Evolutionary conservation across 1,284 basidiomycete genomes (phyloP), one percentile per base, ranked within the genome.

Genomic region (Porphyrellus sp.): DNA sequence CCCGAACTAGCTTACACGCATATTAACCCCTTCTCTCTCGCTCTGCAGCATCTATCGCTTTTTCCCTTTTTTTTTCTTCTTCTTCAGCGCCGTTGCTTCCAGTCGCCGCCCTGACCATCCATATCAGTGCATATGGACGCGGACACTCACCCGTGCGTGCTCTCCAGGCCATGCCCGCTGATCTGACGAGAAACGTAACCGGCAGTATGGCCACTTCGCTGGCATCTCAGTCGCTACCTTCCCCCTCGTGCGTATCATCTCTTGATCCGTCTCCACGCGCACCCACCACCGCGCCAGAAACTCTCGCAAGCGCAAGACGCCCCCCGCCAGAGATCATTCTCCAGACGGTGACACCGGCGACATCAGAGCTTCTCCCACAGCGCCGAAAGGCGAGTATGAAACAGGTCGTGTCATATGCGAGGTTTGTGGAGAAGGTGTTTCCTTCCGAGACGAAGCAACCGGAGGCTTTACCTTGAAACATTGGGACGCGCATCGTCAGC

Each of bases 351-450:
- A 55, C 44, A 25, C 57, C 33, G 62, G 54, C 37, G 45, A 48
- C 21, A 46, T 57, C 45, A 53, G 51, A 9, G 54, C 47, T 37
- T 56, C 56, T 21, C 58, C 65, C 31, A 38, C 59, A 33, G 46
- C 65, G 13, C 63, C 70, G 28, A 68, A 71, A 41, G 73, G 72
- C 63, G 76, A 80, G 61, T 78, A 77, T 70, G 77, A 80, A 59
- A 76, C 79, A 3, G 84, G 85, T 11, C 77, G 77, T 49, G 79
- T 88, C 55, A 75, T 77, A 48, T 89, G 86, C 68, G 79, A 81
- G 54, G 70, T 74, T 4, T 89, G 86, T 63, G 77, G 79, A 11
- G 71, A 75, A 27, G 70, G 74, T 16, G 77, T 89, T 42, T 79
- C 83, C 8, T 84, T 86, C 65, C 75, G 83, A 33, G 83, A 89